Base-by-base conservation (phyloP, 208 protist species). In the Strigomonas culicis region DNA sequence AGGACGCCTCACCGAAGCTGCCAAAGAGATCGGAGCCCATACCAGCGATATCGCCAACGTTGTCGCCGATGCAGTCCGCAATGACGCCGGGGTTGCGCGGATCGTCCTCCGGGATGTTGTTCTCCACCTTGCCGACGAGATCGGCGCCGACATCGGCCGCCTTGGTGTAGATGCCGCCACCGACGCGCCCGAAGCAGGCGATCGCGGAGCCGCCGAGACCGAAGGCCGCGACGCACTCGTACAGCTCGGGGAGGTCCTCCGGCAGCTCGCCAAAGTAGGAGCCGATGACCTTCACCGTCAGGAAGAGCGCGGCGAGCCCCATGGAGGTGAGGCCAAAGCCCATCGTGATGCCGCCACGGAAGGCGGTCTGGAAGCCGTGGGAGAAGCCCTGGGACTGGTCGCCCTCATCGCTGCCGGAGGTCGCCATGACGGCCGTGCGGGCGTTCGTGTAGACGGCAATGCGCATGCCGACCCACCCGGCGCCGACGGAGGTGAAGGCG, bases 111-210 rank as follows among this genome's bases (percentile, higher is more conserved):
- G 97, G 97, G 65, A 98, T 97, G 58, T 93, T 92, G 27, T 92
- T 84, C 79, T 98, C 97, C 22, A 98, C 80, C 75, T 98, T 98
- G 47, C 97, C 97, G 25, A 97, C 93, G 4, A 98, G 79, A 75
- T 98, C 97, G 28, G 97, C 92, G 36, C 96, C 96, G 39, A 98
- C 97, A 64, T 98, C 94, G 10, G 97, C 96, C 17, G 94, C 94
- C 80, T 98, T 98, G 66, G 96, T 98, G 86, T 93, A 98, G 75
- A 98, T 98, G 27, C 94, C 96, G 53, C 97, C 97, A 30, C 96
- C 97, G 11, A 98, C 85, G 76, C 97, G 92, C 59, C 93, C 96
- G 73, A 98, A 98, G 71, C 98, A 95, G 6, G 97, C 96, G 41
- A 98, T 90, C 31, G 94, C 93, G 11, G 92, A 98, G 28, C 94